Conservation (phyloP, 2,329 filamentous ascomycete genomes). For the Colletotrichum australisinense region DNA sequence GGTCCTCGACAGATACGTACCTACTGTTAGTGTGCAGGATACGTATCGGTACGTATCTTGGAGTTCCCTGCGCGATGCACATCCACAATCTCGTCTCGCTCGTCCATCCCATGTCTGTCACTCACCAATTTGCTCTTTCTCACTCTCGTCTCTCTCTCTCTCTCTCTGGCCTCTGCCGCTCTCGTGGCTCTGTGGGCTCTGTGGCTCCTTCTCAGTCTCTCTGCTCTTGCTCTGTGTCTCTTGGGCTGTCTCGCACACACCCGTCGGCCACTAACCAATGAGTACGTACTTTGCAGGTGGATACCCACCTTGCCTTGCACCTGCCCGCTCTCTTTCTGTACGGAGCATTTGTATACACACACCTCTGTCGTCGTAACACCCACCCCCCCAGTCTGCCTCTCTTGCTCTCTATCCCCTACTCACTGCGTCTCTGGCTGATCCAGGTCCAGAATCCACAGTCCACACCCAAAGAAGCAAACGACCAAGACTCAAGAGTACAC, state of each 20-base stretch:
- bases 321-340: not conserved
- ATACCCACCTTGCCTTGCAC: not conserved
- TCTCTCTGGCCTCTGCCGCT: not conserved
- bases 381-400: not conserved
- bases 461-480: no score
- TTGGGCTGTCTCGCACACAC: no score
- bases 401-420: slow-evolving; percentile 19
- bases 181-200: not conserved
- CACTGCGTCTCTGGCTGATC: slow-evolving; percentile 15
- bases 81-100: slow-evolving; percentile 26
- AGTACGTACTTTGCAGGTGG: no score
- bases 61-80: not conserved
- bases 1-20: not conserved
- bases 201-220: not conserved
- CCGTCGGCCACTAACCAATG: no score
- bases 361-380: not conserved
- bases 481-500: slow-evolving; percentile 9
- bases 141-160: not conserved
- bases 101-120: slow-evolving; percentile 30
- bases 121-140: slow-evolving; percentile 21
- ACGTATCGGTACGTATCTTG: slow-evolving; percentile 11
- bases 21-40: not conserved
- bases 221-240: not conserved
- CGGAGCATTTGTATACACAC: not conserved
- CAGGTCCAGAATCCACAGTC: not conserved